Evolutionary conservation across 2,329 filamentous ascomycete species (phyloP).

Genomic region (Diaporthe aspalathi): DNA sequence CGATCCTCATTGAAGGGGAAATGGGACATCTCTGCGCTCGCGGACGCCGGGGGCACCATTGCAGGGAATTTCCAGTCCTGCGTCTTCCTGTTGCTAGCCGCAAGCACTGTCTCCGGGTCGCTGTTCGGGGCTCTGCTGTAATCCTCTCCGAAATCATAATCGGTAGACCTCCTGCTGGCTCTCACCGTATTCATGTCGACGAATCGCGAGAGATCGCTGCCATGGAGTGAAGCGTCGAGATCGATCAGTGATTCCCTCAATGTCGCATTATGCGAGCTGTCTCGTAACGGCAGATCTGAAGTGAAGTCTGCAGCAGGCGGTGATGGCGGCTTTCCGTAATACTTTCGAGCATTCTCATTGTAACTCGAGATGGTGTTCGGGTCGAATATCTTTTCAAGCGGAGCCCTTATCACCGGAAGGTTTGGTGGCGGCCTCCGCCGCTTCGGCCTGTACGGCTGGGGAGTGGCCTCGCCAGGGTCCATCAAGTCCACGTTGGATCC

Average conservation of each 20-base stretch:
- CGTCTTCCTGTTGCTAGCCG: slow-evolving; percentile 49
- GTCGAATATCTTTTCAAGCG: slow-evolving; percentile 74
- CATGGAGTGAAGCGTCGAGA: slow-evolving; percentile 69
- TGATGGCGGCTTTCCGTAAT: slow-evolving; percentile 64
- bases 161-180: slow-evolving; percentile 60
- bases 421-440: slow-evolving; percentile 68
- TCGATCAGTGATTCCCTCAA: slow-evolving; percentile 75
- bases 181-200: slow-evolving; percentile 71
- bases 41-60: slow-evolving; percentile 61
- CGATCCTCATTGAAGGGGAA: slow-evolving; percentile 55
- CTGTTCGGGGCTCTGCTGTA: slow-evolving; percentile 65
- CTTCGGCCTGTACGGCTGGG: slow-evolving; percentile 55
- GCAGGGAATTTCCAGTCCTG: slow-evolving; percentile 67
- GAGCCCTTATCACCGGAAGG: slow-evolving; percentile 67
- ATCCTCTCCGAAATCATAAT: slow-evolving; percentile 62
- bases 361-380: slow-evolving; percentile 74
- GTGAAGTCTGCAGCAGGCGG: slow-evolving; percentile 53
- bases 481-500: slow-evolving; percentile 68
- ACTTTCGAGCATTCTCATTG: slow-evolving; percentile 70
- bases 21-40: slow-evolving; percentile 59
- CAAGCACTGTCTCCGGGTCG: slow-evolving; percentile 66
- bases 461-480: slow-evolving; percentile 53
- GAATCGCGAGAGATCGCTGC: slow-evolving; percentile 67
- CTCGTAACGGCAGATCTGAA: slow-evolving; percentile 66
- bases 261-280: slow-evolving; percentile 63